A percentile compares a stretch with the other conserved stretches of the same genome.
These are phyloP conservation scores for Nyssa sinensis DNA, from an alignment of 148 eudicot genomes.

Conservation along the genomic window DNA sequence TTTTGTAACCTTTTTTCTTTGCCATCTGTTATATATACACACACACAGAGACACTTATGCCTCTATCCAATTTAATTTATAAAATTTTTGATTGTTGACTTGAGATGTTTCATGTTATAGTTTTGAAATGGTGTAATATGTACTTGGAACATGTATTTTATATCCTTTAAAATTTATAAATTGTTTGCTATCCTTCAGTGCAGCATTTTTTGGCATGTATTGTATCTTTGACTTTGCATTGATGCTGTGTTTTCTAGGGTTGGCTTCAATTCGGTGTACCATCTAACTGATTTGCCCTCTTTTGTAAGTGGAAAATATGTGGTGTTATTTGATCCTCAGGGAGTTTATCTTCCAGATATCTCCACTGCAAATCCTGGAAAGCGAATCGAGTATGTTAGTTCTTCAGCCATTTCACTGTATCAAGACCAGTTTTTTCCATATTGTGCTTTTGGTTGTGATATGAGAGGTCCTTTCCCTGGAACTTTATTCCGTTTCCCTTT, in stretches of 20 bases:
- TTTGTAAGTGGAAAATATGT: constrained; percentile 95
- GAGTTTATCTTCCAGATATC: constrained; percentile 87
- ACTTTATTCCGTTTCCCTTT: constrained; percentile 97
- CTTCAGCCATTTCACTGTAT: constrained; percentile 78
- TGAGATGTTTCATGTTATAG: no score
- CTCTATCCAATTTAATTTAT: background rate
- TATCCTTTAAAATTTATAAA: no score
- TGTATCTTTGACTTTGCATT: constrained; percentile 4
- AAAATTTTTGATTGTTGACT: background rate
- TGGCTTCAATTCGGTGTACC: constrained; percentile 99
- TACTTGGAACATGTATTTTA: no score
- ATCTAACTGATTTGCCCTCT: constrained; percentile 97
- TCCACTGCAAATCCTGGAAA: constrained; percentile 96
- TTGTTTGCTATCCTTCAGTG: background rate
- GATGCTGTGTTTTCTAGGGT: constrained; percentile 51
- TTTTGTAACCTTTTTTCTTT: background rate
- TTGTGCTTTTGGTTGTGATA: constrained; percentile 96
- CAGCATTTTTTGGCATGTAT: background rate
- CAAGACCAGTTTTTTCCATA: constrained; percentile 91
- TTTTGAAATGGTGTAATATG: no score
- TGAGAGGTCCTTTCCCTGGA: constrained; percentile 76
- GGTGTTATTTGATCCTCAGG: constrained; percentile 96
- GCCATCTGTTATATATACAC: no score
- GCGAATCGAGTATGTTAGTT: constrained; percentile 85
- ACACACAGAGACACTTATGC: background rate